Evolutionary conservation across 805 yeast species (phyloP).

Genomic region (Monosporozyma solicola): DNA sequence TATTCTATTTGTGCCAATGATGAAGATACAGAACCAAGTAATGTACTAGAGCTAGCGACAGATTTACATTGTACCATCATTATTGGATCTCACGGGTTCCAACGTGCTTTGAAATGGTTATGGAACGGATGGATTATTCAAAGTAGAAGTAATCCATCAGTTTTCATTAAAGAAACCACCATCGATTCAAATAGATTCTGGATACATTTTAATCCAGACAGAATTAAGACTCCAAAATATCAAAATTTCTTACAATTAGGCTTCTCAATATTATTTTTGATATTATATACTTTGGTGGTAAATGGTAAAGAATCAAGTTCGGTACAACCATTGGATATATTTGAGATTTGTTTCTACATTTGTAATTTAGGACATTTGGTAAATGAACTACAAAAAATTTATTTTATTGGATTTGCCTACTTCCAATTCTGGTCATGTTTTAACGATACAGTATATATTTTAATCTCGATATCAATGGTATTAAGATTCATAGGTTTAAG

Average conservation of each 20-base stretch:
- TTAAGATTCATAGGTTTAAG: conserved; percentile 39
- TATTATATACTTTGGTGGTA: conserved; percentile 53
- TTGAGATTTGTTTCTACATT: conserved; percentile 51
- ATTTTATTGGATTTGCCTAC: conserved; percentile 66
- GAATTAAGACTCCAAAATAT: conserved; percentile 77
- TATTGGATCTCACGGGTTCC: conserved; percentile 74
- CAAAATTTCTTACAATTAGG: conserved; percentile 66
- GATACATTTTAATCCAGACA: conserved; percentile 69
- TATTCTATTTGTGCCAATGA: conserved; percentile 58
- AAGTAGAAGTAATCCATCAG: conserved; percentile 56
- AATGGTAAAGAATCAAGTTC: conserved; percentile 40
- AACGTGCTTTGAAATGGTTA: conserved; percentile 78
- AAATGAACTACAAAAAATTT: conserved; percentile 64
- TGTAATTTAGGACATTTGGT: conserved; percentile 58
- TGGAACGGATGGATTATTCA: conserved; percentile 94
- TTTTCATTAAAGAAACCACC: conserved; percentile 56
- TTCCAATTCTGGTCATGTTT: conserved; percentile 72
- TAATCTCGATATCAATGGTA: conserved; percentile 44
- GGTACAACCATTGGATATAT: conserved; percentile 32
- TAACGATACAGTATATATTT: conserved; percentile 57
- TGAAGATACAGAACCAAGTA: conserved; percentile 52
- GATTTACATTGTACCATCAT: conserved; percentile 74
- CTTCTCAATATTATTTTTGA: conserved; percentile 55
- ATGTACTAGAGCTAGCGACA: conserved; percentile 76
- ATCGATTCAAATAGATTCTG: conserved; percentile 45